Evolutionary conservation across 2,329 filamentous ascomycete genomes (phyloP), one percentile per base, ranked within the genome.

Genomic region (Didymella exigua): DNA sequence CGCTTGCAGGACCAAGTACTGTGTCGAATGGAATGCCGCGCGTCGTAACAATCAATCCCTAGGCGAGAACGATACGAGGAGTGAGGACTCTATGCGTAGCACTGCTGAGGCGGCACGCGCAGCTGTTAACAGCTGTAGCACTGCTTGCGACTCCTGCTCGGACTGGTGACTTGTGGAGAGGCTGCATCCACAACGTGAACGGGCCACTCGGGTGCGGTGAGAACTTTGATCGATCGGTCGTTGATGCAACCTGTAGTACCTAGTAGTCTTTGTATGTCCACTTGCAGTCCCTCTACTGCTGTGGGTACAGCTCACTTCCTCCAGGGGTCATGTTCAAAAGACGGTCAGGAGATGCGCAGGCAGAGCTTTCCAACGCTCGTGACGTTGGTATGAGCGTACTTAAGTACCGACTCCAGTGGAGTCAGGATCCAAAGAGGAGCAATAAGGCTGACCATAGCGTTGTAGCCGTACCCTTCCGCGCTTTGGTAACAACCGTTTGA

Each of bases 301-400:
- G 4, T 37, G 13, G 11, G 21, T n/a, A 4, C 36, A 23, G 13
- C 13, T n/a, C 21, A 19, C 27, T 24, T 42, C 37, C 4, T n/a
- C 16, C 2, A n/a, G 27, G 19, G 8, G 23, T 5, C 23, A n/a
- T 27, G 18, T 21, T 24, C 33, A 18, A 43, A 11, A 45, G 34
- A 24, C 23, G 38, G 23, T 43, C 44, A 48, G 19, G 29, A 43
- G 14, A n/a, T 40, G 34, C 10, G 41, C 16, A 19, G 29, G 11
- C 34, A 44, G 24, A 30, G 5, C 10, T 46, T 36, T 49, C 7
- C 29, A 37, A 14, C 19, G 40, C 45, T 41, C 41, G 52, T 55
- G 45, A 49, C 40, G 46, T 24, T 55, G 34, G 34, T 46, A 29
- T 36, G 40, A 54, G 51, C 45, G 37, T 40, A 23, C 27, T 13